Evolutionary conservation across 2,329 filamentous ascomycete species (phyloP).

Genomic region (Alternaria novae-zelandiae): DNA sequence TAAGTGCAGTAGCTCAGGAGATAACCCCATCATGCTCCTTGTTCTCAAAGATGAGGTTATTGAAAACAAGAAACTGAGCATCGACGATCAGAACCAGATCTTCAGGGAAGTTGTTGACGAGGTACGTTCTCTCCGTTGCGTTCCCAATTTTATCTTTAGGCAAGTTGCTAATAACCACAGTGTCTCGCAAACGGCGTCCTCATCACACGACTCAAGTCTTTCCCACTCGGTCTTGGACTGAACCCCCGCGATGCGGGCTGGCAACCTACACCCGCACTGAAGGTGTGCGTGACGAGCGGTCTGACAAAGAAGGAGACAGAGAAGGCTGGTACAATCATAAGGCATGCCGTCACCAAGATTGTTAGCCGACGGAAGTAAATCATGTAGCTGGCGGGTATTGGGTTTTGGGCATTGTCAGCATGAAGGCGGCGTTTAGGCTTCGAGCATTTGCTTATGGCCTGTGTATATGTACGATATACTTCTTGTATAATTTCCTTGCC

Average conservation of each 20-base stretch:
- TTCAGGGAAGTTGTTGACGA: constrained; percentile 95
- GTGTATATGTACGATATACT: constrained; percentile 1
- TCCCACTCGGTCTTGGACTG: constrained; percentile 66
- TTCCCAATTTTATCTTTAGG: background rate
- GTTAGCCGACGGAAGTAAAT: constrained; percentile 64
- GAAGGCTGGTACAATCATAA: constrained; percentile 85
- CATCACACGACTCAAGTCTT: constrained; percentile 83
- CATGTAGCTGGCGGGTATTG: background rate
- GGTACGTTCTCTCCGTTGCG: constrained; percentile 62
- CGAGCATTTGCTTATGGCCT: background rate
- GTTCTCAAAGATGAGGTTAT: constrained; percentile 85
- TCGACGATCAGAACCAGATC: constrained; percentile 81
- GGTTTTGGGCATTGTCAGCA: background rate
- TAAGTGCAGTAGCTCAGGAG: constrained; percentile 75
- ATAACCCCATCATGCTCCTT: constrained; percentile 88
- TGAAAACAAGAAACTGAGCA: constrained; percentile 68
- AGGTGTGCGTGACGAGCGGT: constrained; percentile 87
- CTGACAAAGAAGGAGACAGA: constrained; percentile 94
- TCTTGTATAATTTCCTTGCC: background rate
- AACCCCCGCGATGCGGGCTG: constrained; percentile 70
- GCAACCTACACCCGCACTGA: constrained; percentile 79
- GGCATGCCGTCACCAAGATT: constrained; percentile 93
- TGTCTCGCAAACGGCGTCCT: constrained; percentile 85
- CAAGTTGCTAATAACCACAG: constrained; percentile 55
- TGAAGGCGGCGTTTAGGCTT: constrained; percentile 6